Conservation (phyloP, 306 rosid genomes). For the Trifolium repens region DNA sequence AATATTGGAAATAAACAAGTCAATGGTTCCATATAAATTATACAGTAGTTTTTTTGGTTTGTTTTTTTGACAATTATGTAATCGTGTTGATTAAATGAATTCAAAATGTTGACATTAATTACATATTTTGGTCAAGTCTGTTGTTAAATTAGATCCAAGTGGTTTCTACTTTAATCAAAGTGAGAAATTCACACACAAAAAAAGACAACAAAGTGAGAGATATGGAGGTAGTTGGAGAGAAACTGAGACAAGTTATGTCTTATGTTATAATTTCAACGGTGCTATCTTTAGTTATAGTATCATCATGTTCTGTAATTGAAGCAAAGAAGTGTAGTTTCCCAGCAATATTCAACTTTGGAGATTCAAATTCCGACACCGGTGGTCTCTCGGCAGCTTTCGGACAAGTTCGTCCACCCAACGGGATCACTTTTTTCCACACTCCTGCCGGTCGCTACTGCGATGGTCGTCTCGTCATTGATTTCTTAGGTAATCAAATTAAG, state of each 20-base stretch:
- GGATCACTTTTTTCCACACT: constrained; percentile 55
- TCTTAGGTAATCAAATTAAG: constrained; percentile 47
- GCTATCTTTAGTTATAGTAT: constrained; percentile 7
- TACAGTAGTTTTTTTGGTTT: too few species aligned
- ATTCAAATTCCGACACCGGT: constrained; percentile 70
- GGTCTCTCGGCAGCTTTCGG: constrained; percentile 63
- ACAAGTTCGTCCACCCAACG: constrained; percentile 66
- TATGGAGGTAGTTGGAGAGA: neutral
- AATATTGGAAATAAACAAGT: too few species aligned
- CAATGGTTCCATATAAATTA: too few species aligned
- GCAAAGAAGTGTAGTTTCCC: constrained; percentile 45
- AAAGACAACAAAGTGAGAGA: too few species aligned
- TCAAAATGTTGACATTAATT: too few species aligned
- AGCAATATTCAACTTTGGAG: constrained; percentile 67
- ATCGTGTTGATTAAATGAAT: too few species aligned
- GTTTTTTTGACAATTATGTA: too few species aligned
- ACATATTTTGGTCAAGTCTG: too few species aligned
- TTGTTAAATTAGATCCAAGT: neutral
- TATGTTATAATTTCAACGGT: constrained; percentile 33
- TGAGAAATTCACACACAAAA: too few species aligned
- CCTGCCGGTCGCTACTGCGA: constrained; percentile 64
- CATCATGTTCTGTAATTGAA: neutral
- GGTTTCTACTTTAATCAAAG: neutral
- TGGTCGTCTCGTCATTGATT: constrained; percentile 68
- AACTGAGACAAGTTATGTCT: neutral